A percentile compares a stretch with the other conserved stretches of the same genome.
These are phyloP conservation scores for Trametes pubescens DNA, from an alignment of 1,284 basidiomycete species.

Conservation along the genomic window DNA sequence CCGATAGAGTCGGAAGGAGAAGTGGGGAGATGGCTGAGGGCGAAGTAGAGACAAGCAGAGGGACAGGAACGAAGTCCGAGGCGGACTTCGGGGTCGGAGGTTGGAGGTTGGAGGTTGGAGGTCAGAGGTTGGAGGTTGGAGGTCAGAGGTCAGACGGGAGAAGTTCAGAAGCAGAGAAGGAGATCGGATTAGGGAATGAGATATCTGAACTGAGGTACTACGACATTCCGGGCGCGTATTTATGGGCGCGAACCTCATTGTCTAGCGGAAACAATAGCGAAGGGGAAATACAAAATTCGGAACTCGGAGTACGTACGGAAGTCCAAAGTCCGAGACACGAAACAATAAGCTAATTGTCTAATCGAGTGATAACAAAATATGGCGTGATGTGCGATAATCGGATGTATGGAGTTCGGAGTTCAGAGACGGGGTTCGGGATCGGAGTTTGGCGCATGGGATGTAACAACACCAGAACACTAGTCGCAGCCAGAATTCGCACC, in stretches of 20 bases:
- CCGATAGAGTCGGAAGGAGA: not conserved
- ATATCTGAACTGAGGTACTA: slow-evolving; percentile 3
- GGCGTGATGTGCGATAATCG: not conserved
- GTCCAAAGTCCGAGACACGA: not conserved
- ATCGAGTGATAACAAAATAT: not conserved
- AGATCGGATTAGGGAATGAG: not conserved
- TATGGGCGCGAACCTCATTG: not conserved
- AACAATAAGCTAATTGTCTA: slow-evolving; percentile 1
- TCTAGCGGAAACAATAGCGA: not conserved
- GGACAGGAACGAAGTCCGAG: not conserved
- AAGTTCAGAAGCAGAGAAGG: not conserved
- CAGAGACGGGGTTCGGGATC: no score
- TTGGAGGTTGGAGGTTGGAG: not conserved
- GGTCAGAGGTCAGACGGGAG: no score
- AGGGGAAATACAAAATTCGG: not conserved
- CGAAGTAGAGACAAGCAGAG: not conserved
- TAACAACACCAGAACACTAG: no score
- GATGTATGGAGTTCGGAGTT: no score
- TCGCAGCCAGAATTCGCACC: no score
- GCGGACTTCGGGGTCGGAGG: not conserved
- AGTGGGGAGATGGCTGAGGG: not conserved
- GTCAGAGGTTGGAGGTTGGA: not conserved
- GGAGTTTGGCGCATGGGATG: no score
- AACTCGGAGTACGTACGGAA: not conserved
- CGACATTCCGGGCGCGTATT: not conserved